Conservation (phyloP, 2,329 filamentous ascomycete genomes). For the Rhynchosporium graminicola region DNA sequence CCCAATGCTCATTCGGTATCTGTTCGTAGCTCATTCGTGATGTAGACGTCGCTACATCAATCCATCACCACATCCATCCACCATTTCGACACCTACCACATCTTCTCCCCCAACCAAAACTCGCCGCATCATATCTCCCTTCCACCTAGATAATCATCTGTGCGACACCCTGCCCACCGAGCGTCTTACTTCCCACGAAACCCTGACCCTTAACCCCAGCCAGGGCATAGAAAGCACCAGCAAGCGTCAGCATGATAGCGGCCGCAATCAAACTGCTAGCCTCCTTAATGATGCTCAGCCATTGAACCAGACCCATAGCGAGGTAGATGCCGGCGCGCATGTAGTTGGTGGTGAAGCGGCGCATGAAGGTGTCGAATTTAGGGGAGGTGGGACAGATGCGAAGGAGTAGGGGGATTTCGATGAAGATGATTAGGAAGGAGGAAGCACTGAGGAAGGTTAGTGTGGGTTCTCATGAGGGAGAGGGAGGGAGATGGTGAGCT, state of each 20-base stretch:
- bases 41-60: background rate
- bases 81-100: background rate
- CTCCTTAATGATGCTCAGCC: constrained; percentile 69
- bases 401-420: constrained; percentile 90
- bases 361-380: constrained; percentile 85
- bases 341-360: constrained; percentile 92
- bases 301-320: constrained; percentile 80
- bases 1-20: too few relatives aligned
- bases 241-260: constrained; percentile 76
- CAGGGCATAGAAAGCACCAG: constrained; percentile 76
- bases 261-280: constrained; percentile 80
- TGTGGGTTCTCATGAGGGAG: background rate
- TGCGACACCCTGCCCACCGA: constrained; percentile 89
- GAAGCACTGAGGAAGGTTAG: constrained; percentile 54
- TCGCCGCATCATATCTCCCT: background rate
- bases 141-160: constrained; percentile 88
- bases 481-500: constrained; percentile 36
- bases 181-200: constrained; percentile 91
- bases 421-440: constrained; percentile 75
- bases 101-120: background rate
- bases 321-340: constrained; percentile 89
- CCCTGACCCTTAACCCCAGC: constrained; percentile 81
- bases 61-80: background rate
- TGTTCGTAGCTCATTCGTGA: constrained; percentile 4
- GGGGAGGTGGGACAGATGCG: constrained; percentile 95